Conservation (phyloP, 2,329 filamentous ascomycete genomes). For the Beauveria sp. region DNA sequence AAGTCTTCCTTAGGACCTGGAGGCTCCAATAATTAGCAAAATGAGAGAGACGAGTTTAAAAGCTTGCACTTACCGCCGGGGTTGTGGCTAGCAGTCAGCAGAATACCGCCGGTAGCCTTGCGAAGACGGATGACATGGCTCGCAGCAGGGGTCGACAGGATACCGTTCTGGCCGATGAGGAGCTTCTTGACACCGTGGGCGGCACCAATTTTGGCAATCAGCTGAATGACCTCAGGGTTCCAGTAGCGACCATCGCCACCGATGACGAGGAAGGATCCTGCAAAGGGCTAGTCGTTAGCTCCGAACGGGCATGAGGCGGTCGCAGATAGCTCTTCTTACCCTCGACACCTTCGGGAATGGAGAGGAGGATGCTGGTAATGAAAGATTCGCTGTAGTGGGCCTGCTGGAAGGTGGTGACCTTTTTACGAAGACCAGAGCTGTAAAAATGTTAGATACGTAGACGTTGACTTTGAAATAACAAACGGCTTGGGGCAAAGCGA, state of each 20-base stretch:
- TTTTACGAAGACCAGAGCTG: slow-evolving; percentile 96
- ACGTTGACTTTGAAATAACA: background rate
- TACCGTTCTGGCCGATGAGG: slow-evolving; percentile 89
- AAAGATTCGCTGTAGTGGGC: slow-evolving; percentile 95
- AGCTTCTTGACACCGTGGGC: slow-evolving; percentile 99
- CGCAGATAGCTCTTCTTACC: slow-evolving; percentile 37
- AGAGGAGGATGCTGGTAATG: slow-evolving; percentile 85
- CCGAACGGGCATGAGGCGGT: background rate
- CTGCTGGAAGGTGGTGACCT: slow-evolving; percentile 96
- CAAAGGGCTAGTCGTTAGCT: slow-evolving; percentile 15
- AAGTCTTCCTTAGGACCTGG: slow-evolving; percentile 89
- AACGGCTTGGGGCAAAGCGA: slow-evolving; percentile 26
- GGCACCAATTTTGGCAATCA: slow-evolving; percentile 94
- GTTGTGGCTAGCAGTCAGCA: slow-evolving; percentile 96
- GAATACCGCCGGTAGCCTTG: slow-evolving; percentile 91
- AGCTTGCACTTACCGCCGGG: slow-evolving; percentile 67
- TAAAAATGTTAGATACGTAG: slow-evolving; percentile 9
- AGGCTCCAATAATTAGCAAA: slow-evolving; percentile 3
- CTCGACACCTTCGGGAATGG: slow-evolving; percentile 88
- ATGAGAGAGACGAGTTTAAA: background rate
- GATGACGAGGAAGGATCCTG: slow-evolving; percentile 80
- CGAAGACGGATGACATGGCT: slow-evolving; percentile 93
- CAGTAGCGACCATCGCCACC: slow-evolving; percentile 95
- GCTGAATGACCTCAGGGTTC: slow-evolving; percentile 92
- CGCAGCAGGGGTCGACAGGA: slow-evolving; percentile 91